Evolutionary conservation across 148 eudicot species (phyloP), one percentile per base, ranked within the genome.

Genomic region (Pharnaceum exiguum): DNA sequence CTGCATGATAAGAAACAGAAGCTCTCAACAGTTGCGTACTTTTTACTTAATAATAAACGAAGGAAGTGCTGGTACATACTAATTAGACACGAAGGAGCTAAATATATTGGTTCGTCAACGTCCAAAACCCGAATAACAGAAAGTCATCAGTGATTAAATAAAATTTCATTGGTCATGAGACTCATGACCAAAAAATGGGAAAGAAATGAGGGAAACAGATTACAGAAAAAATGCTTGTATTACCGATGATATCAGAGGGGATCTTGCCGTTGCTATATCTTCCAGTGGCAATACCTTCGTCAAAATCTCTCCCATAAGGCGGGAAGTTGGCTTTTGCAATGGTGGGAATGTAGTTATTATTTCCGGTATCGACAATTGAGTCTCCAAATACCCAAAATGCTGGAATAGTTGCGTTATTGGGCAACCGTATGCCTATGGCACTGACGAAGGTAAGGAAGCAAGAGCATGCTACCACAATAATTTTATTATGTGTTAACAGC

Each of bases 351-450:
- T 83, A 43, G 71, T 89, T 81, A 53, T 85, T 89, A 59, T 89
- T 89, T 22, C 96, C 89, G 0, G 94, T 54, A 55, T 89, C 94
- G 1, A 89, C 87, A 12, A 85, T 70, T 2, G 96, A 89, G 58
- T 89, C 96, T 43, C 96, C 96, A 46, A 89, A 89, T 40, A 85
- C 75, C 15, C 85, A 5, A 10, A 89, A 77, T 22, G 94, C 89
- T 3, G 94, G 94, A 1, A 56, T 55, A 5, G 40, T 61, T 21
- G 7, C 66, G 10, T 55, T 31, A 5, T 55, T 30, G 7, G 35
- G 35, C 26, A 55, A 38, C n/a, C n/a, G n/a, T n/a, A n/a, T n/a
- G 1, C 4, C 25, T 47, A 60, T 33, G n/a, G 63, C 47, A 27
- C 24, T 5, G 32, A 21, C 62, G 56, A 16, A n/a, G 15, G 31